These are phyloP conservation scores for Tulasnella sp. DNA, from an alignment of 768 basidiomycete genomes.

Conservation along the genomic window DNA sequence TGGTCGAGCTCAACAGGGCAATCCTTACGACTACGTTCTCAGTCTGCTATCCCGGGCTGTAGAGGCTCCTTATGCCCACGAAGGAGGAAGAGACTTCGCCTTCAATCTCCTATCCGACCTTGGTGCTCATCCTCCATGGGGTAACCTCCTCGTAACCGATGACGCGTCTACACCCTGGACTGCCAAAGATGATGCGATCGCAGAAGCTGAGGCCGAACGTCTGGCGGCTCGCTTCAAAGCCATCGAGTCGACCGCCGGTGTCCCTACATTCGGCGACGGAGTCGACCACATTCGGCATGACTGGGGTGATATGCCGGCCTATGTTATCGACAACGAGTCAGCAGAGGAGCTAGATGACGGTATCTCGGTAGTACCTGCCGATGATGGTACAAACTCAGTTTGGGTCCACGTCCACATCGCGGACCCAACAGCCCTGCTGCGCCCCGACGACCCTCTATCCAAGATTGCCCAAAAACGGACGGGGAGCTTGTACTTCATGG, in stretches of 20 bases:
- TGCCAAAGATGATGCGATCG: neutral
- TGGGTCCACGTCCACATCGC: slow-evolving; percentile 94
- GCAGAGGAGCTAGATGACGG: slow-evolving; percentile 94
- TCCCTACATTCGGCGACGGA: slow-evolving; percentile 22
- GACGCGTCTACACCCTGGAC: slow-evolving; percentile 28
- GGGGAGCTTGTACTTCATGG: slow-evolving; percentile 55
- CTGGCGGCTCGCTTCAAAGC: slow-evolving; percentile 16
- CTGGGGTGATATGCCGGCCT: slow-evolving; percentile 73
- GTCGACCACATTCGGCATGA: slow-evolving; percentile 72
- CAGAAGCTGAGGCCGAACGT: neutral
- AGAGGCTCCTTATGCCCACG: neutral
- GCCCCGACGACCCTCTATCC: slow-evolving; percentile 57
- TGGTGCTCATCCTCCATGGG: slow-evolving; percentile 76
- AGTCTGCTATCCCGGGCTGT: neutral
- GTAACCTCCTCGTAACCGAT: slow-evolving; percentile 46
- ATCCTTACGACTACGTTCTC: slow-evolving; percentile 1
- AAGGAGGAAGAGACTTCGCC: slow-evolving; percentile 31
- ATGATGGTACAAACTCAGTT: slow-evolving; percentile 45
- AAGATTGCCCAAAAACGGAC: slow-evolving; percentile 46
- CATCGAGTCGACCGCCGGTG: slow-evolving; percentile 26
- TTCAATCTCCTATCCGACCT: slow-evolving; percentile 51
- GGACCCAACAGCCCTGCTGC: slow-evolving; percentile 76
- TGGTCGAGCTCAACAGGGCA: slow-evolving; percentile 32
- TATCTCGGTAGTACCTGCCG: slow-evolving; percentile 67
- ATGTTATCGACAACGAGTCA: slow-evolving; percentile 70